Conservation (phyloP, 352 stramenopile species). For the Peronosclerospora sorghi region DNA sequence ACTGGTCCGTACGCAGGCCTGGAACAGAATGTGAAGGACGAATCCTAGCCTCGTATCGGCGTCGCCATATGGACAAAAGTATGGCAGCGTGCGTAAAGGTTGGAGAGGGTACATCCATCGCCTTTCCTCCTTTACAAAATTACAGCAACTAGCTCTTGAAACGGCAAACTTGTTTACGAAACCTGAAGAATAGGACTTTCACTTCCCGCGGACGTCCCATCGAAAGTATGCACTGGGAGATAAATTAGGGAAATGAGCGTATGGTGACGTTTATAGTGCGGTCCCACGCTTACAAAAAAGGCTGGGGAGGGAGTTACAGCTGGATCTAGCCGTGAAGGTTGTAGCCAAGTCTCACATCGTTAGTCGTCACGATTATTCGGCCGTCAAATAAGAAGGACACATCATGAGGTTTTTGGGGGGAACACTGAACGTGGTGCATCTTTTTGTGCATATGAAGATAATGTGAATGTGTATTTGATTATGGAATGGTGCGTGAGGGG, state of each 20-base stretch:
- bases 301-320: constrained; percentile 8
- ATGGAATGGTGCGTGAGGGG: constrained; percentile 74
- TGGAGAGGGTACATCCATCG: constrained; percentile 42
- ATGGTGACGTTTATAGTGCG: constrained; percentile 53
- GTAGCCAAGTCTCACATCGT: constrained; percentile 58
- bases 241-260: constrained; percentile 57
- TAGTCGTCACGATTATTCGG: constrained; percentile 44
- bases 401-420: constrained; percentile 72
- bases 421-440: constrained; percentile 75
- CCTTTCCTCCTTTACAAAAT: constrained; percentile 23
- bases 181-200: constrained; percentile 52
- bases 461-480: constrained; percentile 58
- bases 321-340: constrained; percentile 72
- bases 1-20: too few species aligned
- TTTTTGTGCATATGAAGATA: constrained; percentile 73
- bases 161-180: constrained; percentile 51
- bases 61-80: constrained; percentile 11
- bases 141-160: constrained; percentile 46
- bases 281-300: constrained; percentile 13
- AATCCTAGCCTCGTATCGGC: too few species aligned
- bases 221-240: constrained; percentile 38
- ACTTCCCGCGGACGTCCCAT: constrained; percentile 42
- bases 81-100: constrained; percentile 47
- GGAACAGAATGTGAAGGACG: too few species aligned
- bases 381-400: constrained; percentile 52